Conservation (phyloP, 805 yeast genomes). For the Ogataea chonburiensis region DNA sequence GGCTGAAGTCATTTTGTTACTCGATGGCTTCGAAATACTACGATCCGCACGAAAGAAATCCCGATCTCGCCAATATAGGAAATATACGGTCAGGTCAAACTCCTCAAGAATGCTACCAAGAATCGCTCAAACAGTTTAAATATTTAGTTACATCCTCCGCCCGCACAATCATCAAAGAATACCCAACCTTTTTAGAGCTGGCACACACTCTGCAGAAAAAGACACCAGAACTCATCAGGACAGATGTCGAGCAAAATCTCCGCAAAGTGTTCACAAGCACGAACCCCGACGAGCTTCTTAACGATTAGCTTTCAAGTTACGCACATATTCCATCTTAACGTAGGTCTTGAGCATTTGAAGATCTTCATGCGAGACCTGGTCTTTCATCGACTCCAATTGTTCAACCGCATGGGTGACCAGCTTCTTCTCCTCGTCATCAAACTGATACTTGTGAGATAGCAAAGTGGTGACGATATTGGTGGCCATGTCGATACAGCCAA, state of each 20-base stretch:
- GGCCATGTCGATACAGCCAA: slow-evolving; percentile 57
- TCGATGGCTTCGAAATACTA: slow-evolving; percentile 52
- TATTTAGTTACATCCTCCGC: slow-evolving; percentile 54
- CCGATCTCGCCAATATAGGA: slow-evolving; percentile 55
- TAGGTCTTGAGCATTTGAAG: slow-evolving; percentile 45
- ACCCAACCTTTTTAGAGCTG: slow-evolving; percentile 37
- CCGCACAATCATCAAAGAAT: slow-evolving; percentile 41
- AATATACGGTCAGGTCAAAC: slow-evolving; percentile 53
- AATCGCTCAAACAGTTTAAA: slow-evolving; percentile 55
- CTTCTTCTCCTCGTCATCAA: slow-evolving; percentile 42
- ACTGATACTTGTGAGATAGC: slow-evolving; percentile 43
- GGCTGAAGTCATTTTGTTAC: slow-evolving; percentile 58
- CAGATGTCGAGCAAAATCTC: slow-evolving; percentile 49
- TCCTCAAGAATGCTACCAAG: slow-evolving; percentile 44
- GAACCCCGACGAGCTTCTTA: slow-evolving; percentile 46
- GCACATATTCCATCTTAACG: slow-evolving; percentile 36
- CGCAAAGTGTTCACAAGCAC: slow-evolving; percentile 45
- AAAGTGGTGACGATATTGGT: slow-evolving; percentile 50
- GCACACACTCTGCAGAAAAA: slow-evolving; percentile 5
- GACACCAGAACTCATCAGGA: slow-evolving; percentile 33
- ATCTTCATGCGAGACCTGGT: slow-evolving; percentile 55
- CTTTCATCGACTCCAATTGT: slow-evolving; percentile 42
- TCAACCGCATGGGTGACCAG: slow-evolving; percentile 38
- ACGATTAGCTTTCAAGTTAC: slow-evolving; percentile 21
- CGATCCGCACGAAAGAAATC: slow-evolving; percentile 55